Percentiles rank a stretch among this genome's conserved stretches.
Evolutionary conservation across 1,284 basidiomycete species (phyloP).

Genomic region (Rhodotorula sp.): DNA sequence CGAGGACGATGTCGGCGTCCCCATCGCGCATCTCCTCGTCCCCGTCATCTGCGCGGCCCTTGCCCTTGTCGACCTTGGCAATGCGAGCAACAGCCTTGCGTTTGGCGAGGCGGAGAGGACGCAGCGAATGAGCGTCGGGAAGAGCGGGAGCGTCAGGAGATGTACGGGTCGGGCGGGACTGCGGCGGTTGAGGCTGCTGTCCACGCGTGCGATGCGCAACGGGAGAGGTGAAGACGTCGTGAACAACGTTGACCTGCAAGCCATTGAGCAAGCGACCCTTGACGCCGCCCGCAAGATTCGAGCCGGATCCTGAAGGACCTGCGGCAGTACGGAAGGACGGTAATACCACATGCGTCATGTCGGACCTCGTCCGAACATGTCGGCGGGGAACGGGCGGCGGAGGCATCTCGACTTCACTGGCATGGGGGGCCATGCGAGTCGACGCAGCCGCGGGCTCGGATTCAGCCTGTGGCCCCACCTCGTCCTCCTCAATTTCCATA

Average conservation of each 20-base stretch:
- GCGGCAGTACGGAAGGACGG: no score
- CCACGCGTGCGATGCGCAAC: constrained; percentile 34
- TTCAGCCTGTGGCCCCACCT: constrained; percentile 26
- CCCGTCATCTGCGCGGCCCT: constrained; percentile 33
- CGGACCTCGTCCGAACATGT: constrained; percentile 16
- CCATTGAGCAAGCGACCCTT: constrained; percentile 2
- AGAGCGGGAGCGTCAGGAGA: neutral
- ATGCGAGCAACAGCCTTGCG: constrained; percentile 13
- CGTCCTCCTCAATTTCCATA: constrained; percentile 34
- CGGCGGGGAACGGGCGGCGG: constrained; percentile 14
- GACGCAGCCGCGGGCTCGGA: neutral
- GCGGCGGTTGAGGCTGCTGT: constrained; percentile 15
- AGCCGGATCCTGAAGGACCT: no score
- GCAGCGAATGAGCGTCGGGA: neutral
- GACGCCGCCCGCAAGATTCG: no score
- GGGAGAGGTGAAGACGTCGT: constrained; percentile 17
- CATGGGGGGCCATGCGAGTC: constrained; percentile 6
- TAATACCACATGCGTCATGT: no score
- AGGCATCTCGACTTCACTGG: constrained; percentile 25
- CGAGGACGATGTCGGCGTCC: constrained; percentile 7
- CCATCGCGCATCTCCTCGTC: constrained; percentile 44
- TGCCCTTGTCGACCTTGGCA: constrained; percentile 2
- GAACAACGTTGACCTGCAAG: neutral
- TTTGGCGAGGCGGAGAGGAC: constrained; percentile 10
- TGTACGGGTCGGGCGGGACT: neutral